phyloP scores from a whole-genome alignment of 805 yeast genomes.

The Hanseniaspora occidentalis region DNA sequence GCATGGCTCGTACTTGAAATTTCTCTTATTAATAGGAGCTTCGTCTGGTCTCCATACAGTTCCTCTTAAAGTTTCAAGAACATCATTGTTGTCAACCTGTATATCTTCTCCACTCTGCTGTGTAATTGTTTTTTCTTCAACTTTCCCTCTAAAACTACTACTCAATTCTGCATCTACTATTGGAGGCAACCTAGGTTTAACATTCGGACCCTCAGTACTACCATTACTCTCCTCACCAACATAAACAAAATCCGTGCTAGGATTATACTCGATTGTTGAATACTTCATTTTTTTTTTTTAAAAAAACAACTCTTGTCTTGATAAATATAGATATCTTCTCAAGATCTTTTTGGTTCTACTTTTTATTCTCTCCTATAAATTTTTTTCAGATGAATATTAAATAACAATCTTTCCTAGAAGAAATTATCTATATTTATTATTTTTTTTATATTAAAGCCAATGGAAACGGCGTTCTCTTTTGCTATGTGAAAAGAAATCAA shows the following conservation, averaged over 20 bases:
- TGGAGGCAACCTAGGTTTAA: background rate
- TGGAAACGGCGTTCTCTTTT: too few relatives aligned
- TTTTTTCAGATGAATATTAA: too few relatives aligned
- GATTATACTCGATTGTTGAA: background rate
- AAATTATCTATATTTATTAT: too few relatives aligned
- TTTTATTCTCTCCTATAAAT: too few relatives aligned
- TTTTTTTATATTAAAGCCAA: too few relatives aligned
- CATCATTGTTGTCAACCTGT: background rate
- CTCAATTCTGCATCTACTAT: background rate
- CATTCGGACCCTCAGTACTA: background rate
- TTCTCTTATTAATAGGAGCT: constrained; percentile 58
- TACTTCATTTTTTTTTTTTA: background rate
- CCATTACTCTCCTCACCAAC: background rate
- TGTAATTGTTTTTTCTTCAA: background rate
- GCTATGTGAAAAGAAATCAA: too few relatives aligned
- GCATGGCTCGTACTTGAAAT: constrained; percentile 72
- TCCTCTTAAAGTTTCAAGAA: too few relatives aligned
- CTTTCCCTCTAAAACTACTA: too few relatives aligned
- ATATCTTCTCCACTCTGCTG: background rate
- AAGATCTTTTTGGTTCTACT: background rate
- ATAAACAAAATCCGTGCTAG: background rate
- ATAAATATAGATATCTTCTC: background rate
- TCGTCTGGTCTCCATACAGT: background rate
- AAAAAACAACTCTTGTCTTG: too few relatives aligned
- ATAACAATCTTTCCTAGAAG: too few relatives aligned